These are phyloP conservation scores for Fagopyrum homotropicum DNA, from an alignment of 148 eudicot species.

Conservation along the genomic window DNA sequence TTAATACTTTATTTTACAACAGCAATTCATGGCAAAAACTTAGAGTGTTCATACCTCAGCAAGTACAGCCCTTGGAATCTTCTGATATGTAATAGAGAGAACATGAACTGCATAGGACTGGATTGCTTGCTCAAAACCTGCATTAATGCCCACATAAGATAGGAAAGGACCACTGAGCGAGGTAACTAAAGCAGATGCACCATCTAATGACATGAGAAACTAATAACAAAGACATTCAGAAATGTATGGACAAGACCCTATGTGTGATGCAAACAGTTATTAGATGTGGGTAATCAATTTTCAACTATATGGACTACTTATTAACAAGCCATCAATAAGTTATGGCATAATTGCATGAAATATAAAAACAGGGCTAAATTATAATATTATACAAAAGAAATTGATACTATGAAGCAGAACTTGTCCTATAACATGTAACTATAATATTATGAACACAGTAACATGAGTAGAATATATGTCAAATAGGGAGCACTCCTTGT, in stretches of 20 bases:
- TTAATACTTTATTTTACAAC: not conserved
- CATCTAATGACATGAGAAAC: not conserved
- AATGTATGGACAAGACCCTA: not conserved
- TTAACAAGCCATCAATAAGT: not conserved
- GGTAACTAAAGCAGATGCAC: not conserved
- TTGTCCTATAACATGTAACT: not conserved
- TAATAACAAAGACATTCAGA: not conserved
- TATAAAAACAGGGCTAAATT: not conserved
- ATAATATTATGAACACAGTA: not conserved
- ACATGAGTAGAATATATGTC: not conserved
- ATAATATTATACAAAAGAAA: not conserved
- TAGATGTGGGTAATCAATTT: not conserved
- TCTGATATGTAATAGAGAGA: constrained; percentile 77
- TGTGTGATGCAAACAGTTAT: not conserved
- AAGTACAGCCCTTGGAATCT: constrained; percentile 65
- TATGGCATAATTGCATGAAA: not conserved
- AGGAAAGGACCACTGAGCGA: not conserved
- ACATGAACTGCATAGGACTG: constrained; percentile 85
- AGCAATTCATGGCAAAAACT: not conserved
- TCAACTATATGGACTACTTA: not conserved
- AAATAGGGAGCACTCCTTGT: not conserved
- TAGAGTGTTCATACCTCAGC: constrained; percentile 61
- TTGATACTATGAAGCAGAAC: not conserved
- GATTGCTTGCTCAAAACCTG: constrained; percentile 96
- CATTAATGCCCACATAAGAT: constrained; percentile 5